Base-by-base conservation (phyloP, 1,284 basidiomycete genomes). In the Kwoniella shivajii region DNA sequence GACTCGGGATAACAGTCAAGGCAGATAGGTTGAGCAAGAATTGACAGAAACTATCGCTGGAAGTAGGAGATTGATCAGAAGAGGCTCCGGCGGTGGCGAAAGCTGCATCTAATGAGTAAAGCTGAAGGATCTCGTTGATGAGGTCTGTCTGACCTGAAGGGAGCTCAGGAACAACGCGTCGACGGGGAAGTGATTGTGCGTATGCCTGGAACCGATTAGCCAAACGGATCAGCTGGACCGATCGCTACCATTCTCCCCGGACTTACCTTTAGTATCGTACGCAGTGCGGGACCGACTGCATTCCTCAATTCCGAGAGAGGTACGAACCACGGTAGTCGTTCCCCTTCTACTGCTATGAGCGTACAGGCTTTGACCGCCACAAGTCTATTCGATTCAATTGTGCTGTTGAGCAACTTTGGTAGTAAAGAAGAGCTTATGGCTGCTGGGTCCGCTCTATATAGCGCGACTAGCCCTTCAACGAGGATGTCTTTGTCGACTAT, bases 401-500 rank as follows among this genome's bases (percentile, higher is more conserved):
- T 83, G 62, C 90, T 88, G 7, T 88, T 84, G 62, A 88, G 85
- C 26, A 92, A 73, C 67, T 86, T 88, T 3, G 79, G 71, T 66
- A 91, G 88, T 18, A 61, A 1, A 83, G 81, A 41, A 88, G 87
- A 39, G 13, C 34, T 34, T 3, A 50, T 85, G 82, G 43, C 81
- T 77, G 0, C 22, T n/a, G 87, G 82, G 36, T 88, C 75, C 66
- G 87, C 88, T 13, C 88, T 84, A 71, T 84, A 90, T 10, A 90
- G 76, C 0, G 84, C 83, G 1, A 88, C 86, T 5, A 93, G 78
- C 0, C 85, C 85, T 65, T 90, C 88, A 1, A 87, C 85, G 64
- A 88, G 85, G 24, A 92, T 78, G n/a, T 85, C 83, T n/a, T 89
- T 82, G 66, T 93, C 89, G 37, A 90, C 84, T 50, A 88, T 85